These are phyloP conservation scores for Neospermospora avenae DNA, from an alignment of 2,329 filamentous ascomycete genomes.

Conservation along the genomic window DNA sequence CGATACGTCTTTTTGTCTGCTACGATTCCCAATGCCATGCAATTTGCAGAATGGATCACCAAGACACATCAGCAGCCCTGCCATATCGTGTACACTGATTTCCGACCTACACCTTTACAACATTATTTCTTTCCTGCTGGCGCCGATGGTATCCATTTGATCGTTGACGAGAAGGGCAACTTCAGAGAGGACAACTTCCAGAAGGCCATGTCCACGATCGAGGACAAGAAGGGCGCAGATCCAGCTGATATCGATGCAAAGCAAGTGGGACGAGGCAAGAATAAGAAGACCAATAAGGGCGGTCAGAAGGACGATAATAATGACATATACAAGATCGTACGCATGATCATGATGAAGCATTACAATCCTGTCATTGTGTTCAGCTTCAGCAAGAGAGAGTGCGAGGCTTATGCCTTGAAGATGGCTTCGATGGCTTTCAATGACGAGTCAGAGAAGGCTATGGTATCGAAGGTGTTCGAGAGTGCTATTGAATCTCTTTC, in stretches of 20 bases:
- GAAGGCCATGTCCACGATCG: constrained; percentile 86
- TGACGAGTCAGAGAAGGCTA: constrained; percentile 88
- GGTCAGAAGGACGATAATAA: constrained; percentile 65
- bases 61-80: constrained; percentile 98
- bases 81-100: constrained; percentile 98
- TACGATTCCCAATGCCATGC: constrained; percentile 97
- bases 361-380: constrained; percentile 99
- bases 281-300: constrained; percentile 89
- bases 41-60: constrained; percentile 98
- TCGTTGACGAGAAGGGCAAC: constrained; percentile 94
- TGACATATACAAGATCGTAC: constrained; percentile 96
- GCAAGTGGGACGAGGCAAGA: constrained; percentile 81
- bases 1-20: constrained; percentile 97
- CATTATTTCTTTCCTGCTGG: constrained; percentile 97
- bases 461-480: constrained; percentile 91
- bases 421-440: constrained; percentile 91
- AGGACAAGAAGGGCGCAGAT: constrained; percentile 83
- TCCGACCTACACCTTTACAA: constrained; percentile 91
- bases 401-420: constrained; percentile 83
- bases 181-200: constrained; percentile 98
- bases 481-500: constrained; percentile 91
- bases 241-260: constrained; percentile 75
- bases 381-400: constrained; percentile 98
- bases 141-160: constrained; percentile 85
- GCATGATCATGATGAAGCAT: constrained; percentile 97